These are phyloP conservation scores for Candida sphagnicola DNA, from an alignment of 805 yeast genomes.

Conservation along the genomic window DNA sequence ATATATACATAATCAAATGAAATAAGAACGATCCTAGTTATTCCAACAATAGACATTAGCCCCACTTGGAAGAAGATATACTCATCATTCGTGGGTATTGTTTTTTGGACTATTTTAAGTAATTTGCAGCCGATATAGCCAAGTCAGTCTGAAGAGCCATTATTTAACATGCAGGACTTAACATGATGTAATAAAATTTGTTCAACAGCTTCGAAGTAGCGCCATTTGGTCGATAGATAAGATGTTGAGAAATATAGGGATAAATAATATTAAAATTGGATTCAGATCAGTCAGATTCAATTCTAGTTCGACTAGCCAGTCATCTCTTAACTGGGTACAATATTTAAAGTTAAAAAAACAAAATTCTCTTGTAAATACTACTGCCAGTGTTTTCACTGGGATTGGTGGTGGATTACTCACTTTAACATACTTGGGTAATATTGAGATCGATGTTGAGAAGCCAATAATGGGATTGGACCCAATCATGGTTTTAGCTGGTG, in stretches of 20 bases:
- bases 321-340: constrained; percentile 65
- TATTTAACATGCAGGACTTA: background rate
- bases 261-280: background rate
- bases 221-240: background rate
- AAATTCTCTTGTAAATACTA: constrained; percentile 66
- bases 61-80: too few species aligned
- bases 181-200: background rate
- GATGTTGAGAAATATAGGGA: constrained; percentile 4
- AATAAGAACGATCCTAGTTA: too few species aligned
- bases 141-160: too few species aligned
- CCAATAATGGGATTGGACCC: constrained; percentile 86
- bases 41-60: too few species aligned
- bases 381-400: constrained; percentile 66
- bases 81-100: too few species aligned
- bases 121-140: too few species aligned
- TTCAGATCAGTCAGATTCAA: constrained; percentile 14
- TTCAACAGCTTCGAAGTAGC: background rate
- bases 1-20: too few species aligned
- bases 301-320: constrained; percentile 13
- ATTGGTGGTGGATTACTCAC: constrained; percentile 62
- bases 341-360: constrained; percentile 73
- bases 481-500: constrained; percentile 73
- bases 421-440: constrained; percentile 71
- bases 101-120: too few species aligned
- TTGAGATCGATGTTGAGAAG: constrained; percentile 86